These are phyloP conservation scores for Phaseolus coccineus DNA, from an alignment of 331 rosid genomes.

Conservation along the genomic window DNA sequence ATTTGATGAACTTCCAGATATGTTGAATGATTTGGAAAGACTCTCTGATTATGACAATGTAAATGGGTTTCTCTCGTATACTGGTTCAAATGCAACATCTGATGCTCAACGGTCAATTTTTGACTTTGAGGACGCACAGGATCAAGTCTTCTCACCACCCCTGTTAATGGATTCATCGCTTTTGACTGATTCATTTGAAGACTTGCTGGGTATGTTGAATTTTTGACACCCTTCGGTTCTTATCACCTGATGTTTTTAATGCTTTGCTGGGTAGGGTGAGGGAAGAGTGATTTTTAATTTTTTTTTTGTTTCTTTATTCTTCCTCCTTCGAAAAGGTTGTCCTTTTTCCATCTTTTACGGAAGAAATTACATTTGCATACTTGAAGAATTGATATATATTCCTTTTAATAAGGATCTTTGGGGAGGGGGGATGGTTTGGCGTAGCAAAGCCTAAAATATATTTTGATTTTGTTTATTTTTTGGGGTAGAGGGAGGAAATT, in stretches of 20 bases:
- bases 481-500: no score
- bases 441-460: no score
- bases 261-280: not conserved
- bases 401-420: no score
- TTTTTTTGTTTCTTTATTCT: constrained; percentile 7
- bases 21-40: constrained; percentile 72
- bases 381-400: not conserved
- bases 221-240: constrained; percentile 35
- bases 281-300: constrained; percentile 10
- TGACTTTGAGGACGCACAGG: constrained; percentile 82
- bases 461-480: no score
- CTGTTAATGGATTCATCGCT: constrained; percentile 82
- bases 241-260: constrained; percentile 25
- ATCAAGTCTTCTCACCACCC: constrained; percentile 94
- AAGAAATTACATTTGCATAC: not conserved
- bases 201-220: constrained; percentile 84
- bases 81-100: constrained; percentile 73
- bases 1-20: constrained; percentile 63
- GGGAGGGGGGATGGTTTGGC: no score
- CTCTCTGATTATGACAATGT: constrained; percentile 76
- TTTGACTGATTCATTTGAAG: constrained; percentile 83
- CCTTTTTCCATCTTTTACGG: not conserved
- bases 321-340: not conserved
- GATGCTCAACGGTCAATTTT: constrained; percentile 69
- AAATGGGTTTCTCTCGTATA: constrained; percentile 80